Conservation (phyloP, 805 yeast species). For the Pachysolen tannophilus region DNA sequence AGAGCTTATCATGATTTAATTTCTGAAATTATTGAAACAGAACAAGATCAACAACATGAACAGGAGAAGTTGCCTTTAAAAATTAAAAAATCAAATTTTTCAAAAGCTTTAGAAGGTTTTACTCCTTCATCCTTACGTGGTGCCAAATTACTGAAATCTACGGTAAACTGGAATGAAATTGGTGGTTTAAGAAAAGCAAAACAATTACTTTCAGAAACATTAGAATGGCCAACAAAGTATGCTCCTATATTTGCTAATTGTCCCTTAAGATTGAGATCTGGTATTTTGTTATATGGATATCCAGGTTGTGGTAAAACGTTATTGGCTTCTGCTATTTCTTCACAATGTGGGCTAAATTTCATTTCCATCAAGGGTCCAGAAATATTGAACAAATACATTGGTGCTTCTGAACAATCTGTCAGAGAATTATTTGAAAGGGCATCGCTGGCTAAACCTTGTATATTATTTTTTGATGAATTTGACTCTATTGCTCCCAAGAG, state of each 20-base stretch:
- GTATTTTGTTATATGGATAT: constrained; percentile 84
- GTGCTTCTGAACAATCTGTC: constrained; percentile 94
- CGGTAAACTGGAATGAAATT: constrained; percentile 75
- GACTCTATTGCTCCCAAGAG: constrained; percentile 97
- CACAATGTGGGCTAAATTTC: constrained; percentile 89
- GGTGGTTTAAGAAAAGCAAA: constrained; percentile 84
- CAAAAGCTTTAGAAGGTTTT: constrained; percentile 54
- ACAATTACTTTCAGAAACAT: constrained; percentile 67
- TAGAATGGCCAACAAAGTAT: constrained; percentile 96
- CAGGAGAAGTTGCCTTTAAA: background rate
- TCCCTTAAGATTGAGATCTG: constrained; percentile 83
- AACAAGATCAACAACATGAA: background rate
- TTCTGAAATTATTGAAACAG: constrained; percentile 9
- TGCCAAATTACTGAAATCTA: constrained; percentile 73
- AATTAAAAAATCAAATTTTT: constrained; percentile 30
- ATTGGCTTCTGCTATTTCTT: constrained; percentile 87
- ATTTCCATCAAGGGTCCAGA: constrained; percentile 95
- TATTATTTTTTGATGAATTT: constrained; percentile 89
- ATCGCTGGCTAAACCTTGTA: constrained; percentile 89
- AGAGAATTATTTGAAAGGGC: constrained; percentile 92
- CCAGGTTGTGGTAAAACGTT: constrained; percentile 98
- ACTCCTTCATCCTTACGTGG: constrained; percentile 81
- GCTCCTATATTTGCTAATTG: constrained; percentile 91
- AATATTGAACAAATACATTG: constrained; percentile 88
- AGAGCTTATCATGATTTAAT: constrained; percentile 50